Base-by-base conservation (phyloP, 139 green algal genomes). In the Diplosphaera chodatii region DNA sequence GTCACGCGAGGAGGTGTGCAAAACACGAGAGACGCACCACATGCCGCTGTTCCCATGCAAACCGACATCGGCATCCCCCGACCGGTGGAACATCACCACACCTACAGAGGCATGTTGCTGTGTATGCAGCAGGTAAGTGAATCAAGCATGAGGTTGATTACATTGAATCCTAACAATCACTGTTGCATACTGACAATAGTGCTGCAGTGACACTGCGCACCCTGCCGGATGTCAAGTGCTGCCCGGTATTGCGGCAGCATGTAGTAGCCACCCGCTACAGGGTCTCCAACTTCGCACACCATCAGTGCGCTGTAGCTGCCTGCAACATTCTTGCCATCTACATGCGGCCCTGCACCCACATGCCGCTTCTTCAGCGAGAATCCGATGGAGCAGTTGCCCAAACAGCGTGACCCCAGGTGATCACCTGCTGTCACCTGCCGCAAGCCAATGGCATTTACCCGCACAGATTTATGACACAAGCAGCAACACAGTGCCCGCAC, bases 281-380 rank as follows among this genome's bases (percentile, higher is more conserved):
- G 23, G 30, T 48, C 55, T 0, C 72, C 74, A 25, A 66, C 73
- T 66, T 84, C 79, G 27, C 78, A 56, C 1, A 84, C 33, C 23
- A 81, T 64, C 40, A 84, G 59, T 6, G 79, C 79, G 48, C 70
- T 79, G 71, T 77, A 74, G 20, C 59, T 72, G 0, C 79, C 79
- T 8, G 79, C 63, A 8, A 71, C 67, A 65, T 84, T 84, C 64
- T 84, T 84, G 55, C 75, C 72, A 41, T 84, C 79, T 40, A 80
- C 10, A 56, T 74, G 73, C 4, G 27, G 29, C 6, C 66, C 73
- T 78, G 67, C 13, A 33, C 4, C n/a, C 28, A 37, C 23, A n/a
- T 32, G 15, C 28, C 13, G n/a, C n/a, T n/a, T n/a, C n/a, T n/a
- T n/a, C n/a, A n/a, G n/a, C n/a, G n/a, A n/a, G n/a, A n/a, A n/a